Evolutionary conservation across 257 asterid genomes (phyloP), one percentile per base, ranked within the genome.

Genomic region (Euphrasia confusa): DNA sequence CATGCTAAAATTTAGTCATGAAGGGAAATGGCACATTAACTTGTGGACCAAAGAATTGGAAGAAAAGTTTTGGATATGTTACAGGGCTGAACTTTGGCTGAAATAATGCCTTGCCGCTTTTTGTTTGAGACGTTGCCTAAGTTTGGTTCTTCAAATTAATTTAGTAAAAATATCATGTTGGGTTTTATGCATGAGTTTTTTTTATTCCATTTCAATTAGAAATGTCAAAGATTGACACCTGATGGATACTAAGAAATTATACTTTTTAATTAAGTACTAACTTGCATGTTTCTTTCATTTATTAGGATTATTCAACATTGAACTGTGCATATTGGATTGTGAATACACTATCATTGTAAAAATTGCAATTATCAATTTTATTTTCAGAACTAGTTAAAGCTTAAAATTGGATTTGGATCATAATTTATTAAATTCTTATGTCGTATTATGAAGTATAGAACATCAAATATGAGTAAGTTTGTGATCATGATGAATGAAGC

Each of bases 231-330:
- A 61, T 27, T 45, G 66, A 33, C 24, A 24, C 5, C 15, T 18
- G 49, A 37, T 57, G 54, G 66, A 58, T 60, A 60, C 56, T 62
- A 45, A 32, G 15, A 10, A 44, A 59, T 24, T 14, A 27, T 30
- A 40, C 57, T 30, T 56, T 39, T 17, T 45, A 62, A 44, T 8
- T 55, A 61, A 56, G 18, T 40, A 48, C 39, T 14, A 63, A 17
- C 14, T 14, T 35, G 58, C 30, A 35, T 6, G 17, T 33, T 15
- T 35, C 10, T 14, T 45, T 27, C 24, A 44, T 58, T 48, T 71
- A 7, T 40, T 50, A 33, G 66, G 56, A 40, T 45, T n/a, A 6
- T 60, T 64, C 61, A 71, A 55, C 63, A 60, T 50, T 39, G 37
- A 53, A 52, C 28, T 45, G 14, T 61, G 58, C 57, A 17, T 62